phyloP scores from a whole-genome alignment of 192 early-diverging fungal species.

The Linnemannia exigua region DNA sequence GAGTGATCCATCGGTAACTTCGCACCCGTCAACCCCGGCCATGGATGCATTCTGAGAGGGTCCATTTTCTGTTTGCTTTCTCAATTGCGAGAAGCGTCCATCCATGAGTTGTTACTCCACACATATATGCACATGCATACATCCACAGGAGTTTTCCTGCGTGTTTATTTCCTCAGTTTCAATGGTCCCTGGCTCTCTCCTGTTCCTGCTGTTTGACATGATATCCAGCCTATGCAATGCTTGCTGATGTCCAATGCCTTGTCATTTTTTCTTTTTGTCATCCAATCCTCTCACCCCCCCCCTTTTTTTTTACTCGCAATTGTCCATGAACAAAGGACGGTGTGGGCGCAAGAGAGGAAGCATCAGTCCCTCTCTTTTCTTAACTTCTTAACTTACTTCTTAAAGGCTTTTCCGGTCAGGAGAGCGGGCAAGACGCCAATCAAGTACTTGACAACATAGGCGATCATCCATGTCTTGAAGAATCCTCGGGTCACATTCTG shows the following conservation, averaged over 20 bases:
- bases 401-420: slow-evolving; percentile 67
- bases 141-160: not conserved
- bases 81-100: not conserved
- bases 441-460: slow-evolving; percentile 71
- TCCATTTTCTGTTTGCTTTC: not conserved
- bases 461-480: slow-evolving; percentile 72
- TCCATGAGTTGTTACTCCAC: not conserved
- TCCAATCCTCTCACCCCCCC: not conserved
- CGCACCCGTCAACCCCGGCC: not conserved
- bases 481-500: slow-evolving; percentile 77
- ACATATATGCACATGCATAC: not conserved
- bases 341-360: not conserved
- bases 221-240: not conserved
- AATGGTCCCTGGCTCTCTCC: not conserved
- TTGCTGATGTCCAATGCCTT: not conserved
- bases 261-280: not conserved
- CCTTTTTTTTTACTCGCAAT: not conserved
- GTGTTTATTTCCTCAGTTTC: not conserved
- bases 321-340: not conserved
- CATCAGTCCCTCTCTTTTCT: not conserved
- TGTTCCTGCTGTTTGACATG: not conserved
- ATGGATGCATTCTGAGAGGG: not conserved
- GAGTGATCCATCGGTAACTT: not conserved
- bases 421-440: slow-evolving; percentile 68
- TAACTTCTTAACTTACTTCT: slow-evolving; percentile 52